Evolutionary conservation across 2,329 filamentous ascomycete genomes (phyloP).

Genomic region (Trichoderma sp.): DNA sequence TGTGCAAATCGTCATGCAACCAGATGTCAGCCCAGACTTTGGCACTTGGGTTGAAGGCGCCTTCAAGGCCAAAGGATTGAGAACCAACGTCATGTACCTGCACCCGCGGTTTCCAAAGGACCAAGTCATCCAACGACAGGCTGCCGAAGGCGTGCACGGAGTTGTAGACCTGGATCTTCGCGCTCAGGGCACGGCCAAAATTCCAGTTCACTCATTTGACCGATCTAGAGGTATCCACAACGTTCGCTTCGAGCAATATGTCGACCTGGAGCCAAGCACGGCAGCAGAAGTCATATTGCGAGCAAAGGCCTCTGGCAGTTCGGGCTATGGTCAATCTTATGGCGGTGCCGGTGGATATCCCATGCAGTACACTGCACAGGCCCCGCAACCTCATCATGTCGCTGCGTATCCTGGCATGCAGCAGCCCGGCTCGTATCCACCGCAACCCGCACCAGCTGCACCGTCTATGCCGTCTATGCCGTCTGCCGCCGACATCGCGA

Average conservation of each 20-base stretch:
- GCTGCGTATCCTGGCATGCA: constrained; percentile 32
- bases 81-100: constrained; percentile 77
- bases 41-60: constrained; percentile 78
- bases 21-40: constrained; percentile 77
- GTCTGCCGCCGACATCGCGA: constrained; percentile 56
- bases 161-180: constrained; percentile 74
- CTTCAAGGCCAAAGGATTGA: constrained; percentile 71
- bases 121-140: constrained; percentile 79
- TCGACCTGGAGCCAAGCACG: constrained; percentile 74
- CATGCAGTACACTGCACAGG: constrained; percentile 38
- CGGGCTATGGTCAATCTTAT: constrained; percentile 38
- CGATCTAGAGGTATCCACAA: constrained; percentile 72
- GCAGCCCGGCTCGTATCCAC: constrained; percentile 37
- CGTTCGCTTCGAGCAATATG: constrained; percentile 84
- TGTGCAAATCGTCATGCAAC: constrained; percentile 81
- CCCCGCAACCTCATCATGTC: constrained; percentile 29
- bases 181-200: constrained; percentile 70
- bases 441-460: constrained; percentile 36
- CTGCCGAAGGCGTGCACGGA: constrained; percentile 84
- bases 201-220: constrained; percentile 84
- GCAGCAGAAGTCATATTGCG: constrained; percentile 80
- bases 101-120: constrained; percentile 75
- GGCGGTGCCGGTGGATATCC: constrained; percentile 32
- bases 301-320: constrained; percentile 54
- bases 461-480: constrained; percentile 35